These are phyloP conservation scores for Vitis cinerea DNA, from an alignment of 164 flowering plant genomes.

Conservation along the genomic window DNA sequence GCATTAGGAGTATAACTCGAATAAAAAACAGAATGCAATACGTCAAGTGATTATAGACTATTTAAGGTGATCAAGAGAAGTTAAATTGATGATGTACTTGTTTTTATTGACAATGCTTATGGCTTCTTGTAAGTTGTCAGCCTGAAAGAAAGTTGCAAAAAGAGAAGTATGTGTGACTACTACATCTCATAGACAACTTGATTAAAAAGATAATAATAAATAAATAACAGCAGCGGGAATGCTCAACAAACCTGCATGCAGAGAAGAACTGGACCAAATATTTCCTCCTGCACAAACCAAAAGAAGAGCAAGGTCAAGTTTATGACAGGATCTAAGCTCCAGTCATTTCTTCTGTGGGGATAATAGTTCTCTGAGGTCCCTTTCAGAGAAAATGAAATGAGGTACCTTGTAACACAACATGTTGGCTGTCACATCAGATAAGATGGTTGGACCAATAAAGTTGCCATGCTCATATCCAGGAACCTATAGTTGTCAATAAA, in stretches of 20 bases:
- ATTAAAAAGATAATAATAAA: not conserved
- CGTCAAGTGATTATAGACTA: not conserved
- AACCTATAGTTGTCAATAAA: slow-evolving; percentile 43
- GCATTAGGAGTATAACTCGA: not conserved
- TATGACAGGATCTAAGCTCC: not conserved
- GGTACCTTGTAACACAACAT: slow-evolving; percentile 97
- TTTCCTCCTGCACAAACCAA: slow-evolving; percentile 57
- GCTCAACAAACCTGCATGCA: slow-evolving; percentile 58
- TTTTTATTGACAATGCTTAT: slow-evolving; percentile 62
- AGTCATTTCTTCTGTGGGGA: slow-evolving; percentile 1
- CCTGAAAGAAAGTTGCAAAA: slow-evolving; percentile 28
- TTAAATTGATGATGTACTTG: slow-evolving; percentile 31
- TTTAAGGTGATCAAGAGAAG: not conserved
- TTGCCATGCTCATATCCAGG: slow-evolving; percentile 85
- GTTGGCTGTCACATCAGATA: slow-evolving; percentile 64
- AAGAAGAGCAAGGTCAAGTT: not conserved
- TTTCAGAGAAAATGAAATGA: not conserved
- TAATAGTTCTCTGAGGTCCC: not conserved
- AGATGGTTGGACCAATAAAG: slow-evolving; percentile 91
- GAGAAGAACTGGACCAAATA: slow-evolving; percentile 73
- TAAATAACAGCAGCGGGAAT: slow-evolving; percentile 2
- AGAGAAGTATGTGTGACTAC: slow-evolving; percentile 3
- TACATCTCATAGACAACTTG: too few species aligned
- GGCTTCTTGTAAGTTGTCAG: slow-evolving; percentile 72
- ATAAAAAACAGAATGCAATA: not conserved